Evolutionary conservation across 2,329 filamentous ascomycete genomes (phyloP), one percentile per base, ranked within the genome.

Genomic region (Alternaria solani): DNA sequence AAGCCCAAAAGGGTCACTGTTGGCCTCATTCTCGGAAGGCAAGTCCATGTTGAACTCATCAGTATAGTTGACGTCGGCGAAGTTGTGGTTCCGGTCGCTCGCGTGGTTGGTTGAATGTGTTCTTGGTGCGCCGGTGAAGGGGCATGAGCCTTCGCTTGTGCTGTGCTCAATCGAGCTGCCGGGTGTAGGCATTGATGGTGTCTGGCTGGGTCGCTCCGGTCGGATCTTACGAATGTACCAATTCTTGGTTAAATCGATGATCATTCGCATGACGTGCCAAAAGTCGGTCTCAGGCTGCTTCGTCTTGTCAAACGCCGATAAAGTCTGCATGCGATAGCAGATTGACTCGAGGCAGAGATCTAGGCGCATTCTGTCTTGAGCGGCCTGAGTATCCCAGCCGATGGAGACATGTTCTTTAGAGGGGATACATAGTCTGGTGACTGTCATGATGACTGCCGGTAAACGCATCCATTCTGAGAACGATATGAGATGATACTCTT

Each of bases 401-500:
- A 62, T 62, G 3, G 67, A 61, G 8, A 46, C 18, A 38, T 75
- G 67, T 5, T 66, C 51, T 36, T 69, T 68, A 26, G 51, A 70
- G 2, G 75, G 68, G 9, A 76, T 75, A 41, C 73, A 76, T 7
- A 76, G 55, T n/a, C 63, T 63, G 3, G 75, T 60, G 6, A 74
- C 57, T 1, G 67, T 73, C 59, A 75, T 73, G 20, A 76, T 67
- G 7, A 73, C 72, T 16, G 63, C 54, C 6, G 75, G 75, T 7
- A 78, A 57, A 12, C 69, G 70, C 66, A 73, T 73, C 75, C 75
- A 78, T 39, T 76, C 75, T 7, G 70, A 61, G 32, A 76, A 76
- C 3, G 75, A 72, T 12, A 78, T 59, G 1, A 74, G 57, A 51
- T 75, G 65, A 48, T 77, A 77, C 4, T 75, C 66, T 0, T 68